phyloP scores from a whole-genome alignment of 2,329 filamentous ascomycete species.

The Aspergillus spinulosporus region DNA sequence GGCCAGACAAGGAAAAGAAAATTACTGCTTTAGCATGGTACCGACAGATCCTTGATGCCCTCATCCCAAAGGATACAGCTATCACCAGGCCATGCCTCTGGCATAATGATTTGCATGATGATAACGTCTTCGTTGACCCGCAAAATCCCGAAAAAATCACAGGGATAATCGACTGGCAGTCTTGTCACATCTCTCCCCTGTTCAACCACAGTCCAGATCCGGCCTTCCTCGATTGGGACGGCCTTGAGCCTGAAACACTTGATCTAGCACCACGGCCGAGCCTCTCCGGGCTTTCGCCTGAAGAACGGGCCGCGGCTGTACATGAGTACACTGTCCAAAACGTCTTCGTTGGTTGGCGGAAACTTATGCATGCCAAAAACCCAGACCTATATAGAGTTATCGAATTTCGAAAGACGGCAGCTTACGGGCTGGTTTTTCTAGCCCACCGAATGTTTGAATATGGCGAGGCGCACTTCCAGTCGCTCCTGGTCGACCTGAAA shows the following conservation, averaged over 20 bases:
- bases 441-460: constrained; percentile 34
- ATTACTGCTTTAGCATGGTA: constrained; percentile 27
- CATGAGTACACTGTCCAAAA: constrained; percentile 29
- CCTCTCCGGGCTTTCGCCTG: constrained; percentile 27
- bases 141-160: constrained; percentile 27
- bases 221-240: constrained; percentile 30
- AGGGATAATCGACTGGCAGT: constrained; percentile 37
- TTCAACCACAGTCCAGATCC: constrained; percentile 31
- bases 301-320: constrained; percentile 27
- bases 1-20: constrained; percentile 29
- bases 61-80: constrained; percentile 27
- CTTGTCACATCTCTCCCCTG: constrained; percentile 31
- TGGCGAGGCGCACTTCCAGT: constrained; percentile 33
- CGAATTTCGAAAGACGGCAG: constrained; percentile 26
- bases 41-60: constrained; percentile 24
- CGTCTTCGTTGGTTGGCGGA: constrained; percentile 30
- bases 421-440: constrained; percentile 33
- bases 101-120: constrained; percentile 33
- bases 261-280: constrained; percentile 24
- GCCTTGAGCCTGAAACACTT: constrained; percentile 31
- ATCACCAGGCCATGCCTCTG: constrained; percentile 28
- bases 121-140: constrained; percentile 37
- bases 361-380: constrained; percentile 31
- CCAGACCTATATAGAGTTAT: constrained; percentile 27
- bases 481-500: constrained; percentile 31